phyloP scores from a whole-genome alignment of 192 early-diverging fungal species.

The Coemansia sp. region DNA sequence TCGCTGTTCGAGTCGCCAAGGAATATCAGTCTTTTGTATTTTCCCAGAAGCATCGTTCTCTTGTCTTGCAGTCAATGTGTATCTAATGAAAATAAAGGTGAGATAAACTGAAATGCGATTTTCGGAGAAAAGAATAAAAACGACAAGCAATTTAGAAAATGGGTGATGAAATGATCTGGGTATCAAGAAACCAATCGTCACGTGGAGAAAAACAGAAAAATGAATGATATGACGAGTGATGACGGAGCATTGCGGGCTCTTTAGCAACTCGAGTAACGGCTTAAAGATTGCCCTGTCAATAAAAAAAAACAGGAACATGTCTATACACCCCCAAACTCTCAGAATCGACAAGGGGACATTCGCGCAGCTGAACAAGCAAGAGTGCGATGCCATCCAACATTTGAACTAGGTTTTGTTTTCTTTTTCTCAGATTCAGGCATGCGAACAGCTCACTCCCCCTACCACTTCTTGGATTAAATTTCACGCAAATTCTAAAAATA shows the following conservation, averaged over 20 bases:
- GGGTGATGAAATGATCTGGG: too few relatives aligned
- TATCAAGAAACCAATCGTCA: too few relatives aligned
- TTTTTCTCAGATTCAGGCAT: too few relatives aligned
- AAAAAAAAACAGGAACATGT: too few relatives aligned
- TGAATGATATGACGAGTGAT: too few relatives aligned
- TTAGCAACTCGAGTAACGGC: too few relatives aligned
- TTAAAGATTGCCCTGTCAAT: too few relatives aligned
- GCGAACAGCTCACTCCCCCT: not conserved
- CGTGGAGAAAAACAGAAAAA: too few relatives aligned
- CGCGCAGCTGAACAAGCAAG: not conserved
- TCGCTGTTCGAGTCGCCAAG: slow-evolving; percentile 51
- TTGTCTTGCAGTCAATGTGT: too few relatives aligned
- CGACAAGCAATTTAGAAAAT: not conserved
- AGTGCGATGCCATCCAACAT: not conserved
- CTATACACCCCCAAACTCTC: not conserved
- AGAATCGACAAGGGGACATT: not conserved
- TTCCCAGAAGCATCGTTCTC: slow-evolving; percentile 16
- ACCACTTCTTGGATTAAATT: not conserved
- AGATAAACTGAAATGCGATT: too few relatives aligned
- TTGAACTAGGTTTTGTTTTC: not conserved
- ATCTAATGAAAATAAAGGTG: too few relatives aligned
- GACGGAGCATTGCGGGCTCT: too few relatives aligned
- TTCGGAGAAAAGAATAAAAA: not conserved
- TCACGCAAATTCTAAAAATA: not conserved
- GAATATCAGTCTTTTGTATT: slow-evolving; percentile 34